Evolutionary conservation across 495 filamentous ascomycete species (phyloP), one percentile per base, ranked within the genome.

Genomic region (Pseudotulostoma volvatum): DNA sequence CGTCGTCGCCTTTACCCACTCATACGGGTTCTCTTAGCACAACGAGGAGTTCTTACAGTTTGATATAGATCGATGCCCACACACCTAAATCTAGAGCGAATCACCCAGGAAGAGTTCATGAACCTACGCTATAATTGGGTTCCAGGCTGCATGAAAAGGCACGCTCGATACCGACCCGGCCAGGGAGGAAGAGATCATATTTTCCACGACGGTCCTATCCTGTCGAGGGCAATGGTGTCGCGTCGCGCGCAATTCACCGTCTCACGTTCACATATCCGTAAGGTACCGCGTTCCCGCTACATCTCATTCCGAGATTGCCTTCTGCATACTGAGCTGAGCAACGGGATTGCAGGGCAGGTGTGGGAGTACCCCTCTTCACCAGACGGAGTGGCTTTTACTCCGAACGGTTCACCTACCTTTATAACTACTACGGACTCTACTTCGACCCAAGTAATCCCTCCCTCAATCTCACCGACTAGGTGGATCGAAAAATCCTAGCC

Each of bases 301-400:
- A 51, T 76, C 25, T 72, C 59, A 42, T 74, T 73, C 48, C 69
- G 78, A 32, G 72, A 82, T 50, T 85, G 79, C 79, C 54, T 86
- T 18, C 48, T 83, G 20, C 60, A 63, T 30, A 80, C 74, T 11
- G 61, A 68, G 28, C 51, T 75, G 21, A 67, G 65, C 40, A 77
- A 85, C 50, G 76, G 71, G 43, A 65, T 85, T 33, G 68, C 74
- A 2, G 81, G 81, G 3, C 68, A 81, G 16, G 67, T 82, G 7
- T 80, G 75, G 71, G 80, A 84, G 59, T 84, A 85, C 51, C 57
- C 79, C 3, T 86, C n/a, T n/a, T n/a, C n/a, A n/a, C n/a, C n/a
- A n/a, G n/a, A n/a, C n/a, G n/a, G n/a, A n/a, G n/a, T n/a, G n/a
- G n/a, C n/a, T n/a, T n/a, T n/a, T n/a, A n/a, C n/a, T n/a, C n/a